Conservation (phyloP, 1,284 basidiomycete genomes). For the Pterulicium gracile region DNA sequence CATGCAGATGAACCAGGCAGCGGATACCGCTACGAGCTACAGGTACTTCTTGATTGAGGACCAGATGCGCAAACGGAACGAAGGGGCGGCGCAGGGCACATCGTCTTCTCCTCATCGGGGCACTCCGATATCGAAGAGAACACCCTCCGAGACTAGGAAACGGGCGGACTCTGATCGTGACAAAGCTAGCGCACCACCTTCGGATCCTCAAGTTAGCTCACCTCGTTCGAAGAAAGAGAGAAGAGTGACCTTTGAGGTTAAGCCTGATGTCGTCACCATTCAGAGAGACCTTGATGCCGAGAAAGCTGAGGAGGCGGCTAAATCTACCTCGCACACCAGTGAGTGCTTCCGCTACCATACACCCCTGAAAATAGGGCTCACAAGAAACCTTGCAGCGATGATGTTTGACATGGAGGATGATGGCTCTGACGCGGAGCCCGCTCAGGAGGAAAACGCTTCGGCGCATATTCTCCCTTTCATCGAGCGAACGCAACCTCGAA, state of each 20-base stretch:
- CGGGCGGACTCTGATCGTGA: neutral
- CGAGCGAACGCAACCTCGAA: constrained; percentile 25
- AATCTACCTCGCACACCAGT: constrained; percentile 14
- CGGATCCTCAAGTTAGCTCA: constrained; percentile 13
- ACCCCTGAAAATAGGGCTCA: too few species aligned
- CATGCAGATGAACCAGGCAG: constrained; percentile 34
- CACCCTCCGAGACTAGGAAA: neutral
- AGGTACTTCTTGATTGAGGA: constrained; percentile 52
- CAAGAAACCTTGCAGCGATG: constrained; percentile 42
- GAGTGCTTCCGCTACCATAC: constrained; percentile 11
- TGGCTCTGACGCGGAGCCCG: constrained; percentile 20
- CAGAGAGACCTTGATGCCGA: constrained; percentile 24
- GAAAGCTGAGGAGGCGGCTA: constrained; percentile 18
- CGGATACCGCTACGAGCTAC: constrained; percentile 60
- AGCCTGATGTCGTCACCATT: constrained; percentile 40
- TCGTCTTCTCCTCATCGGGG: constrained; percentile 10
- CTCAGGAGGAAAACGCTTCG: constrained; percentile 9
- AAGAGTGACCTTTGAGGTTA: constrained; percentile 65
- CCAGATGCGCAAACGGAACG: constrained; percentile 31
- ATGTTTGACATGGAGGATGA: constrained; percentile 59
- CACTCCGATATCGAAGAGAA: constrained; percentile 9
- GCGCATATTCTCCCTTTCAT: constrained; percentile 29
- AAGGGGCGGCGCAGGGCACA: constrained; percentile 13
- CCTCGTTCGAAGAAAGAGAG: constrained; percentile 38
- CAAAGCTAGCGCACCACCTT: constrained; percentile 11